Base-by-base conservation (phyloP, 345 rosid genomes). In the Physaria fendleri region DNA sequence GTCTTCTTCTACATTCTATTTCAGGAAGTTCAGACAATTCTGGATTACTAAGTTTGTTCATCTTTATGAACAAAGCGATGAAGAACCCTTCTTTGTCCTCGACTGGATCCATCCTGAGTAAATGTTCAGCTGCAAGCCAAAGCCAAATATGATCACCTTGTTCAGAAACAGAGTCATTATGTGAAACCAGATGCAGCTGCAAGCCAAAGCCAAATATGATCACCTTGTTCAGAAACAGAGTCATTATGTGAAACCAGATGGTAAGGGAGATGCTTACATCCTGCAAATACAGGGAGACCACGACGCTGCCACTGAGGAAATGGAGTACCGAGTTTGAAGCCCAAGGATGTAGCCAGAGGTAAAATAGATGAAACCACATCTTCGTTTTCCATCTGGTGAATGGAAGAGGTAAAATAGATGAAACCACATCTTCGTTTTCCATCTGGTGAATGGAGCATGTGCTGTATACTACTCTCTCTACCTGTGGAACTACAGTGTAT, bases 61-160 rank as follows among this genome's bases (percentile, higher is more conserved):
- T 22, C 64, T 62, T 86, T 34, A 73, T 59, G 33, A 92, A 83
- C 17, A 84, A 75, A 9, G 95, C 93, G 12, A 86, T 79, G 76
- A 88, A 92, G 66, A 92, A 86, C 33, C 98, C 95, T 78, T 88
- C 95, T 58, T 80, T 88, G 82, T 88, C 90, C 73, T 54, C 64
- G 0, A 66, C 59, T 7, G 72, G 72, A 54, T 66, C 72, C 66
- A 48, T 66, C 16, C 68, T 66, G 16, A 72, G 72, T 21, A 66
- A 30, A 53, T 72, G 72, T 30, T 72, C 63, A 32, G 72, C 72
- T 65, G 71, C 72, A 53, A 65, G 22, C 27, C 77, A 79, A 1
- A 71, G 62, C 0, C 82, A 74, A 74, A 65, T 74, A 37, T 72
- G 69, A 14, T 77, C 76, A 42, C 75, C 78, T 23, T 82, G 78